Conservation (phyloP, 2,329 filamentous ascomycete genomes). For the Arthrobotrys sinensis region DNA sequence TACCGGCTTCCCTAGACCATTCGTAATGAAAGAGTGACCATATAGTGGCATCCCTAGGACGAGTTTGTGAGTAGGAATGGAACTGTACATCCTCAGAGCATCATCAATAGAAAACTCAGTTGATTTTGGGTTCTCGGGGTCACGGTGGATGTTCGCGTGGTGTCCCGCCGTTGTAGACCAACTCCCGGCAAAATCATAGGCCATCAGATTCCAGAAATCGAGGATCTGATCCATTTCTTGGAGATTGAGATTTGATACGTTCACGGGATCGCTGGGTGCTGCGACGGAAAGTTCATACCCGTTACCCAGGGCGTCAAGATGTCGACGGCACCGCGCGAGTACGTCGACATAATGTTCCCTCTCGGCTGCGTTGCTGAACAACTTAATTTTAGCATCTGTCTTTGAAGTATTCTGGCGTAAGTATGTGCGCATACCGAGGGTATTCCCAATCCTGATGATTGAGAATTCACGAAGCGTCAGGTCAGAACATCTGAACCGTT, state of each 20-base stretch:
- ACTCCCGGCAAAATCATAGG: conserved; percentile 86
- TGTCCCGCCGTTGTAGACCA: conserved; percentile 84
- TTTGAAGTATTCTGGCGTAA: background rate
- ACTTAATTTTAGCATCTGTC: background rate
- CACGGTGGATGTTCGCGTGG: conserved; percentile 82
- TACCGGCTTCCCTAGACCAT: conserved; percentile 71
- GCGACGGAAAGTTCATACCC: conserved; percentile 71
- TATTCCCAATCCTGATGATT: conserved; percentile 49
- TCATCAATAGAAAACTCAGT: conserved; percentile 85
- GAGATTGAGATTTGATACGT: conserved; percentile 76
- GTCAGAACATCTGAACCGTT: too few species aligned
- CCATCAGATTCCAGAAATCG: conserved; percentile 87
- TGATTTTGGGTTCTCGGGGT: conserved; percentile 71
- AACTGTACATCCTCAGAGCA: conserved; percentile 81
- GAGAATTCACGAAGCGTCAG: too few species aligned
- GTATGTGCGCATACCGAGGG: background rate
- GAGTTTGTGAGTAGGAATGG: conserved; percentile 79
- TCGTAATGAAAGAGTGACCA: conserved; percentile 86
- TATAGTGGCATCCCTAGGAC: conserved; percentile 95
- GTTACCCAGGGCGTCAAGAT: conserved; percentile 71
- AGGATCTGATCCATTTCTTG: conserved; percentile 76
- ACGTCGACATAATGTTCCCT: conserved; percentile 75
- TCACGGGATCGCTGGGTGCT: conserved; percentile 66
- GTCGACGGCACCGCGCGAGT: conserved; percentile 73
- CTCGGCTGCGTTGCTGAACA: conserved; percentile 71